Evolutionary conservation across 148 eudicot genomes (phyloP), one percentile per base, ranked within the genome.

Genomic region (Talinum fruticosum): DNA sequence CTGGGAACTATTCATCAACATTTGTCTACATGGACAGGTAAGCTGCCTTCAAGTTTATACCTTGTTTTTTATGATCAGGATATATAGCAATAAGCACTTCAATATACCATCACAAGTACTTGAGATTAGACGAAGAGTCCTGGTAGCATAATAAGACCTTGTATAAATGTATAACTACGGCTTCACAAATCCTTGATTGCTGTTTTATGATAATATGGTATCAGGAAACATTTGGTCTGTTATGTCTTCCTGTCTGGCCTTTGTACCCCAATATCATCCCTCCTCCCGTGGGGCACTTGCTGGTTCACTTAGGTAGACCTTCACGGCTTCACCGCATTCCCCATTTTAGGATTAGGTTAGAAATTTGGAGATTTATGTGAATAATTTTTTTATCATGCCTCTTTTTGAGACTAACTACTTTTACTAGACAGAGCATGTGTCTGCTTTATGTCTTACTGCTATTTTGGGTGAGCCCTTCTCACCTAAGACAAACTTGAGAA

Each of bases 1-100:
- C 97, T 36, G 97, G 97, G 77, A 92, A 94, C 86, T 94, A 94
- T 80, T 94, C 98, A 32, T 92, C 97, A 65, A 92, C 97, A 72
- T 94, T 94, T 86, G 85, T 90, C 45, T 88, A 94, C 89, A 92
- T 94, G 97, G 98, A 94, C 89, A 80, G 96, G 97, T 92, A 82
- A 84, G 87, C 45, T 51, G 44, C 67, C 35, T 23, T 68, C 71
- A 51, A 3, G 19, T 15, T 51, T 51, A 19, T 0, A 51, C 23
- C 13, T 1, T 62, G 32, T 26, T 26, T 29, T 28, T 10, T 28
- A 23, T 7, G 32, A 62, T 28, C 57, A 62, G 5, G 66, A 28
- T 26, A 24, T 62, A 26, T 62, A 62, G 66, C 66, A 62, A 59
- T 6, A 59, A 59, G 24, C 23, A 51, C 57, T 8, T 15, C 53